These are phyloP conservation scores for Solanum pimpinellifolium DNA, from an alignment of 257 asterid species.

Conservation along the genomic window DNA sequence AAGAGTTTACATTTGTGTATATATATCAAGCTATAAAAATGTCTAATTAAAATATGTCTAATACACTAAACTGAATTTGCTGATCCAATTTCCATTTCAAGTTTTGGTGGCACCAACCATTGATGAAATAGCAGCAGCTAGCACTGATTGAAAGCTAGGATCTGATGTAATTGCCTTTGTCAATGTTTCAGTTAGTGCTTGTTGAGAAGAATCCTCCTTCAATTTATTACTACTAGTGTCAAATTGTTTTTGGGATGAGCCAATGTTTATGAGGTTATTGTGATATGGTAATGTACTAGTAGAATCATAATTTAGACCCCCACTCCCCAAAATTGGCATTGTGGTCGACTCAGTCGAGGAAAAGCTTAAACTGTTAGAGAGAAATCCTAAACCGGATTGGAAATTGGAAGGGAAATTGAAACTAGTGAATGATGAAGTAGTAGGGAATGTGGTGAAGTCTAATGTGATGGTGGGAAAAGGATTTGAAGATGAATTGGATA, in stretches of 20 bases:
- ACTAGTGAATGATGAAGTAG: conserved; percentile 18
- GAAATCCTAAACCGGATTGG: conserved; percentile 15
- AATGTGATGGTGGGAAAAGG: conserved; percentile 69
- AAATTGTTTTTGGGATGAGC: conserved; percentile 20
- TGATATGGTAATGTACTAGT: conserved; percentile 3
- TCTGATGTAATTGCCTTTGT: conserved; percentile 72
- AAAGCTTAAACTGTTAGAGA: conserved; percentile 37
- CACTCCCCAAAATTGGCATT: conserved; percentile 25
- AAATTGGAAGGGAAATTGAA: conserved; percentile 29
- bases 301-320: conserved; percentile 9
- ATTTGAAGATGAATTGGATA: conserved; percentile 26
- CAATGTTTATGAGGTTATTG: conserved; percentile 3
- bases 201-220: conserved; percentile 34
- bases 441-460: conserved; percentile 51
- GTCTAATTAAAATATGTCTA: background rate
- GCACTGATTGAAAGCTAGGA: conserved; percentile 52
- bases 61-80: background rate
- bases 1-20: background rate
- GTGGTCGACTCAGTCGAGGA: conserved; percentile 22
- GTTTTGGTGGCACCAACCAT: conserved; percentile 23
- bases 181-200: conserved; percentile 56
- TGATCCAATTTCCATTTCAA: background rate
- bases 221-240: background rate
- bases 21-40: background rate
- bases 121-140: conserved; percentile 66